These are phyloP conservation scores for Sugiyamaella xylanicola DNA, from an alignment of 1,139 yeast genomes.

Conservation along the genomic window DNA sequence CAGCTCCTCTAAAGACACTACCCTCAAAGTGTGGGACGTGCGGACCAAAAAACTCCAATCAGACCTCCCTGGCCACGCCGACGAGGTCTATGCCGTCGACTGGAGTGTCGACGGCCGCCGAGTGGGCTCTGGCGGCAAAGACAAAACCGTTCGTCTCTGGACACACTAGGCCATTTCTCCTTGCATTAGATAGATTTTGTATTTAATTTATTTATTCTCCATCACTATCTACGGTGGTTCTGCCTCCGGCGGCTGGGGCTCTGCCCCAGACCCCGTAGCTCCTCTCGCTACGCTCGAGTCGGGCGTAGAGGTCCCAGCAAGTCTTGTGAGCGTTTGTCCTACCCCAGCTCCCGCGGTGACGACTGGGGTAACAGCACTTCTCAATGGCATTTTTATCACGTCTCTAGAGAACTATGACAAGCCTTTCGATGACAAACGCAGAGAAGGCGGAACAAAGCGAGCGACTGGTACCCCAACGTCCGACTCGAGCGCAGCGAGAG, in stretches of 20 bases:
- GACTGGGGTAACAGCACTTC: too few species aligned
- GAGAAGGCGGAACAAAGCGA: too few species aligned
- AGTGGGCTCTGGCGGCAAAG: slow-evolving; percentile 97
- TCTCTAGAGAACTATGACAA: too few species aligned
- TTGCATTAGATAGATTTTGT: slow-evolving; percentile 10
- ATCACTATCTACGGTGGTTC: too few species aligned
- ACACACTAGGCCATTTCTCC: slow-evolving; percentile 14
- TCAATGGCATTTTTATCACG: too few species aligned
- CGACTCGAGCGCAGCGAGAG: too few species aligned
- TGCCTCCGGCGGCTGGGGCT: slow-evolving; percentile 2
- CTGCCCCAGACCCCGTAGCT: slow-evolving; percentile 1
- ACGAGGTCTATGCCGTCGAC: slow-evolving; percentile 95
- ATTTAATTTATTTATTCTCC: slow-evolving; percentile 8
- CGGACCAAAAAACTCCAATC: slow-evolving; percentile 78
- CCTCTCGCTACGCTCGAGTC: background rate
- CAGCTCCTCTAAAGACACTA: slow-evolving; percentile 94
- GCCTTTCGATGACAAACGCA: too few species aligned
- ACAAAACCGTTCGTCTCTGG: slow-evolving; percentile 92
- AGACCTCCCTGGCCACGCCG: slow-evolving; percentile 94
- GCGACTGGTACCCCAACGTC: too few species aligned
- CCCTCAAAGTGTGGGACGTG: slow-evolving; percentile 96
- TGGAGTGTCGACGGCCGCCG: slow-evolving; percentile 95
- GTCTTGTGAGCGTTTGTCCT: too few species aligned
- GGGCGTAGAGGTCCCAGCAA: too few species aligned
- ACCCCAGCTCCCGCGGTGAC: too few species aligned